Conservation (phyloP, 2,329 filamentous ascomycete genomes). For the Scytalidium sp. region DNA sequence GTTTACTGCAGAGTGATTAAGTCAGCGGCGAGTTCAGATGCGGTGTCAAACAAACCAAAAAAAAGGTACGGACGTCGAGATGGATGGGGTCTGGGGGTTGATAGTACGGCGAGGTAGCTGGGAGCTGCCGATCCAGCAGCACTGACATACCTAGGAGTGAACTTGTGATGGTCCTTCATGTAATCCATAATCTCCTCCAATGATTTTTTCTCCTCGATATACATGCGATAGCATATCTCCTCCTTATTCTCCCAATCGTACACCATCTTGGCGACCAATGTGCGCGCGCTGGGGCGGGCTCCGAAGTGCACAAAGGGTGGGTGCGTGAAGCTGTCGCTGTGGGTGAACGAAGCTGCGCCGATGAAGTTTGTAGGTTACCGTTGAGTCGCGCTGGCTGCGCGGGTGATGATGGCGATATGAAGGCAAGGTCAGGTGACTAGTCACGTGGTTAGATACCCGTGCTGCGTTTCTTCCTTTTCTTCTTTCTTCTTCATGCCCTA, state of each 20-base stretch:
- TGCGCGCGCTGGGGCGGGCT: slow-evolving; percentile 1
- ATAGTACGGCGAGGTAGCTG: slow-evolving; percentile 15
- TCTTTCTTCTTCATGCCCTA: too few relatives aligned
- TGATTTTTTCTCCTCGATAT: slow-evolving; percentile 71
- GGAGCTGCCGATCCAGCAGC: slow-evolving; percentile 7
- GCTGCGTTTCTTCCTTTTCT: too few relatives aligned
- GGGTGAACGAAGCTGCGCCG: slow-evolving; percentile 16
- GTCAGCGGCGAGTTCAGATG: slow-evolving; percentile 7
- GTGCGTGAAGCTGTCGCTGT: background rate
- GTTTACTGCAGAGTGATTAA: slow-evolving; percentile 52
- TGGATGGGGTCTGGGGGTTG: slow-evolving; percentile 16
- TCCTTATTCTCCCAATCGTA: slow-evolving; percentile 68
- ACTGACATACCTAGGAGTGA: slow-evolving; percentile 63
- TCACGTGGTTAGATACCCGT: too few relatives aligned
- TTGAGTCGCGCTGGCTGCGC: background rate
- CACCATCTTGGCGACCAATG: slow-evolving; percentile 28
- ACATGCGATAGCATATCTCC: slow-evolving; percentile 66
- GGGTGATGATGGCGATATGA: background rate
- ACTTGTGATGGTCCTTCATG: slow-evolving; percentile 62
- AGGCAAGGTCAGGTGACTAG: background rate
- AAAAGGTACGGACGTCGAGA: slow-evolving; percentile 13
- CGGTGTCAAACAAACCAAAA: background rate
- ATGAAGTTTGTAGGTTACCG: slow-evolving; percentile 7
- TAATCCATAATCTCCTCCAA: slow-evolving; percentile 73
- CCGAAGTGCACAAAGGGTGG: background rate